Evolutionary conservation across 2,329 filamentous ascomycete species (phyloP), one percentile per base, ranked within the genome.

Genomic region (Gnomoniopsis smithogilvyi): DNA sequence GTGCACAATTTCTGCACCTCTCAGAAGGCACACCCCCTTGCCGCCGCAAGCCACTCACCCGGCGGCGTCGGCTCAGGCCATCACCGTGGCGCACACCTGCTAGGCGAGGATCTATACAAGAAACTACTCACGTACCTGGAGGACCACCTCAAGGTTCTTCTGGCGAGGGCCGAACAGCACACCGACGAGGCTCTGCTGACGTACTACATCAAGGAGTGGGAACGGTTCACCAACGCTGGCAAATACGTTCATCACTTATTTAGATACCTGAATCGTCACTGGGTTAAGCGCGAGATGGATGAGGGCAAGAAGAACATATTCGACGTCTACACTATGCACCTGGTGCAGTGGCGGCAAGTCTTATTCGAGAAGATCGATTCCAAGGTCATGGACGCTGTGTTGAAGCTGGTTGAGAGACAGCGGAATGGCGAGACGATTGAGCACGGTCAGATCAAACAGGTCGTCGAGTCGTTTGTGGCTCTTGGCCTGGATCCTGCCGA

Each of bases 1-100:
- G 95, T 99, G 52, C 95, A 99, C 78, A 97, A 99, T 78, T 99
- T 99, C 75, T 99, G 95, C 74, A 99, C 95, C 58, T 96, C 95
- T 24, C 95, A 98, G 74, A 98, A 98, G 73, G 92, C 92, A 21
- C 56, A 62, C 33, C 60, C 60, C 14, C 34, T 56, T 15, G n/a
- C 45, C 30, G 33, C 58, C 45, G 34, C 26, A 15, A 15, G 1
- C 87, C 93, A 48, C 83, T 84, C 54, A 76, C 75, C 15, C 69
- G 59, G 70, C 78, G 68, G 72, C 70, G 74, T 62, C n/a, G 34
- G 46, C 22, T 45, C 54, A 12, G 53, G 56, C 8, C 58, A 59
- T 6, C 60, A 62, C 12, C 53, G 60, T 21, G 60, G 60, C 12
- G 95, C 95, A 17, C 94, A 99, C 71, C 83, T 99, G 3, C 86